Evolutionary conservation across 1,284 basidiomycete species (phyloP), one percentile per base, ranked within the genome.

Genomic region (Sporisorium graminicola): DNA sequence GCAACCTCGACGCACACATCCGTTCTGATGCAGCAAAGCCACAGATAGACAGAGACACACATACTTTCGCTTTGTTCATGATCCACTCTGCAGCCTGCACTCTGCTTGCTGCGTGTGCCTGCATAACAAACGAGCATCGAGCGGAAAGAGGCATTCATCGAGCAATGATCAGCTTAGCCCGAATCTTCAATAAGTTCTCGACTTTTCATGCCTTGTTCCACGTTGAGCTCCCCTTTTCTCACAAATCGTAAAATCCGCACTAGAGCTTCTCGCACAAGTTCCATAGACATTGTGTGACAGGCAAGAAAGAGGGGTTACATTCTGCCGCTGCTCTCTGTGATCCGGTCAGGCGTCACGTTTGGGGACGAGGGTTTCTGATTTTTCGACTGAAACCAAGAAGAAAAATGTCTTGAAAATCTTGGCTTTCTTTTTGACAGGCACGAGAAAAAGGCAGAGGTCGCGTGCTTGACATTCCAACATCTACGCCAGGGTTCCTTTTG

Each of bases 401-500:
- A 33, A 33, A 33, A 33, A 6, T 33, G 31, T 6, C 31, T 33
- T 6, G 31, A 33, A 33, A 33, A 33, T 33, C 31, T 33, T 33
- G n/a, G n/a, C 13, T 14, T 14, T 37, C 18, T 43, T 43, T 20
- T 43, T 20, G 40, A 20, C n/a, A 43, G 40, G n/a, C 37, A 46
- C n/a, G n/a, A n/a, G n/a, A 46, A 7, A 42, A 35, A 26, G 18
- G 42, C 12, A 52, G 27, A n/a, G 22, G 42, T 53, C 51, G 50
- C 58, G 40, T 44, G 51, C 27, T 14, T 53, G 59, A 68, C 59
- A 68, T 58, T 68, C 61, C 65, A 68, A 63, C 65, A 54, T 68
- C 65, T 62, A 35, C 29, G 14, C 29, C 43, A 55, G 53, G 54
- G 54, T 56, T 40, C 31, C 12, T 16, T 95, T 85, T 98, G 22